A percentile compares a stretch with the other conserved stretches of the same genome.
These are phyloP conservation scores for Taxillus chinensis DNA, from an alignment of 164 flowering plant genomes.

Conservation along the genomic window DNA sequence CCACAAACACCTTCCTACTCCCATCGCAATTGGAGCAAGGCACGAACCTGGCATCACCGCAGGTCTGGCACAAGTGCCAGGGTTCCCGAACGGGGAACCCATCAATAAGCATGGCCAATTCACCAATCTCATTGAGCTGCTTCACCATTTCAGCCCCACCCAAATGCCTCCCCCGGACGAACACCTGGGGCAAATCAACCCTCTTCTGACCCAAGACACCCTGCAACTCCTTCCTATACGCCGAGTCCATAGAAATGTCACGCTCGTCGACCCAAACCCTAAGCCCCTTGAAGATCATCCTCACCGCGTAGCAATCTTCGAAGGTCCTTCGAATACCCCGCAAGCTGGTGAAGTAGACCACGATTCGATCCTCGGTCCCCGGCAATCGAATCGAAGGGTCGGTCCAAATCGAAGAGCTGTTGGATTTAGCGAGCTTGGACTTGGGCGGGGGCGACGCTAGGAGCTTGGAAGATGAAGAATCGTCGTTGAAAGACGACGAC, in stretches of 20 bases:
- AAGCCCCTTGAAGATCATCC: conserved; percentile 5
- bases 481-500: neutral
- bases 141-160: conserved; percentile 4
- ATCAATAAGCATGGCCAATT: conserved; percentile 2
- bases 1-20: conserved; percentile 5
- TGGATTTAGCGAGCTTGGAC: neutral
- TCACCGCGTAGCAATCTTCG: conserved; percentile 1
- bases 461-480: too few relatives aligned
- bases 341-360: conserved; percentile 2
- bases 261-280: conserved; percentile 4
- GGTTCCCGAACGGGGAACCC: neutral
- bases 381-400: conserved; percentile 13
- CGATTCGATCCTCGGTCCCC: conserved; percentile 23
- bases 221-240: conserved; percentile 1
- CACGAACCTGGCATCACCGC: conserved; percentile 3
- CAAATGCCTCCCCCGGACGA: conserved; percentile 1
- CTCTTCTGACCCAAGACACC: neutral
- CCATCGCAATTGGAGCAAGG: conserved; percentile 4
- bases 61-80: neutral
- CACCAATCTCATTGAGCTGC: conserved; percentile 1
- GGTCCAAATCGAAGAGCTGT: neutral
- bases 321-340: conserved; percentile 3
- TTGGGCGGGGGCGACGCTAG: neutral
- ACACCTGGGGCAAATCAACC: conserved; percentile 1
- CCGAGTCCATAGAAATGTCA: conserved; percentile 4